Evolutionary conservation across 495 filamentous ascomycete genomes (phyloP).

Genomic region (Xylaria palmicola): DNA sequence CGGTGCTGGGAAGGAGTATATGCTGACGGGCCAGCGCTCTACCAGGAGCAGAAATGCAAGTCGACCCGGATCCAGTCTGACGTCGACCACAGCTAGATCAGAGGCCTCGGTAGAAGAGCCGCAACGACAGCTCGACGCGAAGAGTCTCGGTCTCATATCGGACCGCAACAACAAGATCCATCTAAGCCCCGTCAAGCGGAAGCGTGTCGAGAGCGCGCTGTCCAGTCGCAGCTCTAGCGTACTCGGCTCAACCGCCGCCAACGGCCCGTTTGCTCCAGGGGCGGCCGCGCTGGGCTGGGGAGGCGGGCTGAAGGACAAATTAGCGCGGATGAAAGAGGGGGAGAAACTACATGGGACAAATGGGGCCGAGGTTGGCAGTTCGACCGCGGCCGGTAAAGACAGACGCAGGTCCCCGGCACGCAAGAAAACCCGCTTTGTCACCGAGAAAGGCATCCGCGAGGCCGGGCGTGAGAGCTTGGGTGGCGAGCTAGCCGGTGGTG

Average conservation of each 20-base stretch:
- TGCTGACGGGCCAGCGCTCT: constrained; percentile 41
- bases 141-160: constrained; percentile 55
- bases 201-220: constrained; percentile 47
- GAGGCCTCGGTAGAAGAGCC: constrained; percentile 14
- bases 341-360: constrained; percentile 37
- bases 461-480: constrained; percentile 75
- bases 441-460: constrained; percentile 70
- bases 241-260: constrained; percentile 18
- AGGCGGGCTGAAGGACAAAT: constrained; percentile 42
- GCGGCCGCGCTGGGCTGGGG: constrained; percentile 49
- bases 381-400: constrained; percentile 5
- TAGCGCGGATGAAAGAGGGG: constrained; percentile 55
- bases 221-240: constrained; percentile 30
- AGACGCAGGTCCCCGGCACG: constrained; percentile 45
- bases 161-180: constrained; percentile 57
- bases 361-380: constrained; percentile 13
- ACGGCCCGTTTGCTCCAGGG: background rate
- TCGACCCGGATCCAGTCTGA: constrained; percentile 9
- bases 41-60: constrained; percentile 12
- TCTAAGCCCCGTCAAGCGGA: constrained; percentile 73
- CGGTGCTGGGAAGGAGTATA: constrained; percentile 75
- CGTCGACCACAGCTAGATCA: constrained; percentile 9
- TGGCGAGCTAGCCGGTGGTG: constrained; percentile 53
- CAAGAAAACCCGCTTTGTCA: constrained; percentile 85
- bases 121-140: constrained; percentile 41